Conservation (phyloP, 163 green algal genomes). For the Prototheca stagnorum region DNA sequence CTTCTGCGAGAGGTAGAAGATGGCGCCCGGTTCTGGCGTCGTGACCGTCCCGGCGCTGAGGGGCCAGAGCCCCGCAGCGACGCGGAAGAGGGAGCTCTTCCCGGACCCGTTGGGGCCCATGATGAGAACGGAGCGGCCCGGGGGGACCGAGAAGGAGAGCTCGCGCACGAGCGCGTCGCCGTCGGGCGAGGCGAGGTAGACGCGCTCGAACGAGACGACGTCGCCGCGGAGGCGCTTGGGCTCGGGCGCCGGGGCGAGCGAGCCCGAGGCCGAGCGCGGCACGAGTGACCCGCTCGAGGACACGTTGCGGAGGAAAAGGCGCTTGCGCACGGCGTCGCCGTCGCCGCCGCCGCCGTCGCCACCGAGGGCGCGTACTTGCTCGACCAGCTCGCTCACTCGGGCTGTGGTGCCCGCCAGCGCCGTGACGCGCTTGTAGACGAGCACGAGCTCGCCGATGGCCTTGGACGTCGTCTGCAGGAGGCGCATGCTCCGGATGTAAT, state of each 20-base stretch:
- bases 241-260: constrained; percentile 10
- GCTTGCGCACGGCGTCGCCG: constrained; percentile 26
- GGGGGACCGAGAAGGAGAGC: constrained; percentile 63
- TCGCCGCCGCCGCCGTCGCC: constrained; percentile 31
- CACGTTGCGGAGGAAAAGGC: constrained; percentile 60
- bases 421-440: constrained; percentile 87
- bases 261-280: background rate
- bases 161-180: constrained; percentile 62
- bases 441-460: constrained; percentile 75
- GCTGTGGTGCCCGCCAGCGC: constrained; percentile 68
- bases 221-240: constrained; percentile 24
- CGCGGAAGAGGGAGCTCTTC: constrained; percentile 79
- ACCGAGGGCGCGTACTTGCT: constrained; percentile 53
- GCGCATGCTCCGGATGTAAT: constrained; percentile 87
- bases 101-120: constrained; percentile 90
- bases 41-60: constrained; percentile 47
- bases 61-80: constrained; percentile 32
- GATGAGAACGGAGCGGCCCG: constrained; percentile 55
- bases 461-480: constrained; percentile 72
- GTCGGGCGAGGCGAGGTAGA: constrained; percentile 68
- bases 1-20: constrained; percentile 85
- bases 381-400: constrained; percentile 76
- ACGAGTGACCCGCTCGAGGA: constrained; percentile 6
- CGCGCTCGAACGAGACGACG: constrained; percentile 38
- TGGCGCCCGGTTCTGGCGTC: constrained; percentile 28